Conservation (phyloP, 164 flowering plant species). For the Amborella trichopoda region DNA sequence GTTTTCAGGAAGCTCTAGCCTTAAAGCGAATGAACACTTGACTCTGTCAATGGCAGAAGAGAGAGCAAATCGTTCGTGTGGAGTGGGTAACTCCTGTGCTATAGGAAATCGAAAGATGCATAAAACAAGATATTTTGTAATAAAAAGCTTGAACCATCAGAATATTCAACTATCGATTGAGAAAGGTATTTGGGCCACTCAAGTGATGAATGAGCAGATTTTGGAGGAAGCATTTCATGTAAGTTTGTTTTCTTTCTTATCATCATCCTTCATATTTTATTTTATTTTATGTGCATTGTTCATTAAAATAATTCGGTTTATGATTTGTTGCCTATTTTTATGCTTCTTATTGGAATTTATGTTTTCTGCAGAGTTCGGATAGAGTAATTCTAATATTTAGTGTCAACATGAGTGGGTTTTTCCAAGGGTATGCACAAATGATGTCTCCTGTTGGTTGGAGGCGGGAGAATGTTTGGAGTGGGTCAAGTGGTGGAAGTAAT, state of each 20-base stretch:
- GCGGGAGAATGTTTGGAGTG: constrained; percentile 76
- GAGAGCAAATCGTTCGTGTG: constrained; percentile 9
- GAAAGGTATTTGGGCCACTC: constrained; percentile 95
- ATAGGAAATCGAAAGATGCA: constrained; percentile 19
- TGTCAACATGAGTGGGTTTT: constrained; percentile 94
- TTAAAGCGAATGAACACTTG: constrained; percentile 26
- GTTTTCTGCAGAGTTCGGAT: constrained; percentile 62
- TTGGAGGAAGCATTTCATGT: constrained; percentile 83
- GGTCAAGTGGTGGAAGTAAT: constrained; percentile 46
- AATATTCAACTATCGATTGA: constrained; percentile 70
- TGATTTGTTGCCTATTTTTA: constrained; percentile 2
- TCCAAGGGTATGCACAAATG: constrained; percentile 98
- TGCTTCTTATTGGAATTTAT: constrained; percentile 14
- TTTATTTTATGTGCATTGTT: too few species aligned
- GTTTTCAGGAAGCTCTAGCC: constrained; percentile 41
- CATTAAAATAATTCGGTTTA: neutral
- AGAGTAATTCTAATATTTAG: constrained; percentile 85
- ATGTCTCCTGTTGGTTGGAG: constrained; percentile 87
- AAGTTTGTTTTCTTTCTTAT: too few species aligned
- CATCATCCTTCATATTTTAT: too few species aligned
- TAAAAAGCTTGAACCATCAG: constrained; percentile 80
- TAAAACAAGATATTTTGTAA: constrained; percentile 70
- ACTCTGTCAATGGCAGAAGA: constrained; percentile 19
- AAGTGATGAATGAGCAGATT: constrained; percentile 89
- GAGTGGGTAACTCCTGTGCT: constrained; percentile 17